Evolutionary conservation across 2,329 filamentous ascomycete species (phyloP), one percentile per base, ranked within the genome.

Genomic region (Zymoseptoria tritici): DNA sequence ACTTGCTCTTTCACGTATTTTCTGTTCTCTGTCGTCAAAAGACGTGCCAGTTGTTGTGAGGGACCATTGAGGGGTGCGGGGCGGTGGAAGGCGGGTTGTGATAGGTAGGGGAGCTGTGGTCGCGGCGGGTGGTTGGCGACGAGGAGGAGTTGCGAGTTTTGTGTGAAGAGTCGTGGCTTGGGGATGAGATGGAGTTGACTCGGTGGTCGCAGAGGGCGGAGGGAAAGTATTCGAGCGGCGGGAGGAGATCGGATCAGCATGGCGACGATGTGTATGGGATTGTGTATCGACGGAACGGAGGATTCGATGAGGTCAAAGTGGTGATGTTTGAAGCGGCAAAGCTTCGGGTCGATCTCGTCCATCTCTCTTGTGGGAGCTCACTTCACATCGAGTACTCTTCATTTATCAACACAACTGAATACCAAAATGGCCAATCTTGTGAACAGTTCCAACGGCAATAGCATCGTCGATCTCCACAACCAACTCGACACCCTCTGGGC

Each of bases 11-110:
- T 86, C 60, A 92, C 78, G 78, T 86, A 90, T 63, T 79, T 77
- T 64, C 85, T 87, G 63, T 85, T 85, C 71, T 91, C 87, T 0
- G 90, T 95, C n/a, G 89, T 91, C 61, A 95, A 83, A 62, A 89
- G 83, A 56, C 92, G 87, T 3, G 83, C 83, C 46, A 87, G 78
- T 51, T 84, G 79, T 29, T 64, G 57, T 51, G 61, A 46, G 57
- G 66, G 57, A 22, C 66, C 49, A 62, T 66, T 59, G 59, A 64
- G 57, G 19, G 63, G 62, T 19, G 56, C 58, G 22, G 60, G 56
- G 9, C 62, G 60, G 9, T 57, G 61, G 21, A 61, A 55, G 24
- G 81, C 76, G 7, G 82, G 77, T 62, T 82, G 80, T 64, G 85
- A 81, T 55, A 89, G 82, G 75, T 89, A 90, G 36, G 83, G 83